These are phyloP conservation scores for Entophlyctis helioformis DNA, from an alignment of 192 early-diverging fungal species.

Conservation along the genomic window DNA sequence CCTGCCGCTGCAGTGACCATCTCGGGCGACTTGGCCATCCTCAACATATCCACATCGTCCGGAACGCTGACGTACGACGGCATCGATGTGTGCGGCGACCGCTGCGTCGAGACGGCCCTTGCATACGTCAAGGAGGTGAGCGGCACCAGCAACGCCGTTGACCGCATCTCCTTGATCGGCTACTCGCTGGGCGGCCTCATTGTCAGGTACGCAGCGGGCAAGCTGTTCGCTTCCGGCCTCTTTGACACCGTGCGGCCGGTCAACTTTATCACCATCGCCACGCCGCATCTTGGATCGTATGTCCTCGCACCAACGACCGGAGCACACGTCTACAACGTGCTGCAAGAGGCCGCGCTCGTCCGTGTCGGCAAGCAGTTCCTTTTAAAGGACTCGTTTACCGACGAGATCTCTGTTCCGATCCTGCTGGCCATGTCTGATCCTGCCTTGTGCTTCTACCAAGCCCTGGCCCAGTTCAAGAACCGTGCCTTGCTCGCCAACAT, in stretches of 20 bases:
- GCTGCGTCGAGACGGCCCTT: conserved; percentile 4
- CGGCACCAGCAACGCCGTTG: conserved; percentile 2
- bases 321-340: conserved; percentile 12
- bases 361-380: conserved; percentile 16
- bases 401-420: background rate
- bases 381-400: conserved; percentile 11
- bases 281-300: conserved; percentile 41
- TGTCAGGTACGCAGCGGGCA: conserved; percentile 31
- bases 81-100: conserved; percentile 24
- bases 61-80: conserved; percentile 23
- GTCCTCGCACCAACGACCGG: conserved; percentile 1
- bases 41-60: no score
- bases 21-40: no score
- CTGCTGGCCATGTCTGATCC: conserved; percentile 23
- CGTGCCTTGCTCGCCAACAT: conserved; percentile 18
- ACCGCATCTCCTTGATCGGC: conserved; percentile 32
- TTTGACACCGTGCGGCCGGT: conserved; percentile 10
- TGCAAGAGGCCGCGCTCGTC: conserved; percentile 1
- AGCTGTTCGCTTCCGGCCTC: conserved; percentile 19
- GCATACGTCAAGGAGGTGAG: conserved; percentile 4
- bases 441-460: conserved; percentile 13
- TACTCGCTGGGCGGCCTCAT: conserved; percentile 41
- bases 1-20: no score
- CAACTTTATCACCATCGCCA: conserved; percentile 32
- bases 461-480: conserved; percentile 8